Conservation (phyloP, 257 asterid species). For the Salvia miltiorrhiza region DNA sequence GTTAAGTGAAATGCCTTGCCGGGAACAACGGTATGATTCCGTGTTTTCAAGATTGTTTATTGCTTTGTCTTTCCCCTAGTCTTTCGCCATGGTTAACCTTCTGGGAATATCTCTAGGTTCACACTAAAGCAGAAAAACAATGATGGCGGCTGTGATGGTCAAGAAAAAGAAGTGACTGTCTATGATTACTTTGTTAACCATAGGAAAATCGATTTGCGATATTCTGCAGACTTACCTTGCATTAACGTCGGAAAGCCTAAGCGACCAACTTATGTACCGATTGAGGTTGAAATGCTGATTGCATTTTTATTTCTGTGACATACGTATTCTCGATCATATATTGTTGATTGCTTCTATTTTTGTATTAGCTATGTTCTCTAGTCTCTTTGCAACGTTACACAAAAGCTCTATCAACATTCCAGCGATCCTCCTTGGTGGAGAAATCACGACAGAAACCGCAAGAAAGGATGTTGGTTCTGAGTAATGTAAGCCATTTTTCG, state of each 20-base stretch:
- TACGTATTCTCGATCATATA: not conserved
- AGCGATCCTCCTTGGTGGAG: conserved; percentile 78
- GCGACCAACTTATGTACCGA: conserved; percentile 77
- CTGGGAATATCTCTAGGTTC: conserved; percentile 41
- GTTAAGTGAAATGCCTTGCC: conserved; percentile 64
- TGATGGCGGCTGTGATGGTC: conserved; percentile 49
- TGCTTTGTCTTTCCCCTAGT: not conserved
- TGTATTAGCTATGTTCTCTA: conserved; percentile 60
- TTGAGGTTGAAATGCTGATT: conserved; percentile 53
- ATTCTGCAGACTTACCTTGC: conserved; percentile 85
- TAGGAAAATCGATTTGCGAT: conserved; percentile 56
- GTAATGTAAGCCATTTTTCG: conserved; percentile 39
- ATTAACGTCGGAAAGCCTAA: conserved; percentile 90
- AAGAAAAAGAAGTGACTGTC: conserved; percentile 79
- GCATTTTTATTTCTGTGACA: not conserved
- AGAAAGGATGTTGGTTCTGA: conserved; percentile 70
- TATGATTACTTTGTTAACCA: conserved; percentile 80
- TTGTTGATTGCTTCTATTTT: not conserved
- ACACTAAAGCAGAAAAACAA: conserved; percentile 52
- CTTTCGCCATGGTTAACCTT: not conserved
- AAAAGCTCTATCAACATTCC: conserved; percentile 61
- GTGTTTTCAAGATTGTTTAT: not conserved
- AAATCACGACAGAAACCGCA: conserved; percentile 86
- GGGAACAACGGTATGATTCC: conserved; percentile 53
- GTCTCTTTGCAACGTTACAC: conserved; percentile 86